Conservation (phyloP, 768 basidiomycete species). For the Mycena indigotica region DNA sequence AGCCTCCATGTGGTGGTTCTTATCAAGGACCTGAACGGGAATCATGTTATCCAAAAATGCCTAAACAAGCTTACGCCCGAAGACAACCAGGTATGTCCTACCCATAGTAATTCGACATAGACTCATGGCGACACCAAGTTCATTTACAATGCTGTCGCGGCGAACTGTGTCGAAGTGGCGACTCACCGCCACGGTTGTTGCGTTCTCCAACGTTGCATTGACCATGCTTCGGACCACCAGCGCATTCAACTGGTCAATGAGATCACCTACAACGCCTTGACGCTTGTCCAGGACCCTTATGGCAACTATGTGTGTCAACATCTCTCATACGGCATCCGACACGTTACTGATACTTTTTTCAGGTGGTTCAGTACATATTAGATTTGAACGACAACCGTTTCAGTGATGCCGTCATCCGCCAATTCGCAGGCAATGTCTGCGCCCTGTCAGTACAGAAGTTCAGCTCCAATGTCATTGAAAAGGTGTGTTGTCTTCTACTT, state of each 20-base stretch:
- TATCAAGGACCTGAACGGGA: slow-evolving; percentile 98
- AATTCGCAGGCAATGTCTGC: slow-evolving; percentile 97
- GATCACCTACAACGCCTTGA: slow-evolving; percentile 97
- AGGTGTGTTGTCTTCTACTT: slow-evolving; percentile 47
- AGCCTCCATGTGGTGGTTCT: slow-evolving; percentile 97
- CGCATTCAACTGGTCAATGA: slow-evolving; percentile 96
- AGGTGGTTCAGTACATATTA: slow-evolving; percentile 98
- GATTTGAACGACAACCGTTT: slow-evolving; percentile 98
- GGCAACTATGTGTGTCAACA: slow-evolving; percentile 80
- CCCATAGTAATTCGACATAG: not conserved
- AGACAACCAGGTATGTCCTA: slow-evolving; percentile 81
- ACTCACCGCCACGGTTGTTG: slow-evolving; percentile 98
- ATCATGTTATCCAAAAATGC: slow-evolving; percentile 99
- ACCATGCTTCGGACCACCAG: slow-evolving; percentile 95
- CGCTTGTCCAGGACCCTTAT: slow-evolving; percentile 96
- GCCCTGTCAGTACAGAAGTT: slow-evolving; percentile 98
- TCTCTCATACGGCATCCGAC: not conserved
- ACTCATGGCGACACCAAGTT: slow-evolving; percentile 53
- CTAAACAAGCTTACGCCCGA: slow-evolving; percentile 97
- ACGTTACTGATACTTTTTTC: slow-evolving; percentile 9
- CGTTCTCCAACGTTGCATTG: slow-evolving; percentile 96
- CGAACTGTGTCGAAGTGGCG: slow-evolving; percentile 98
- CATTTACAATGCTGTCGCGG: slow-evolving; percentile 98
- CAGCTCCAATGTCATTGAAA: slow-evolving; percentile 98
- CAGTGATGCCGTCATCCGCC: slow-evolving; percentile 95